Conservation (phyloP, 2,329 filamentous ascomycete genomes). For the Nannizzia gypsea region DNA sequence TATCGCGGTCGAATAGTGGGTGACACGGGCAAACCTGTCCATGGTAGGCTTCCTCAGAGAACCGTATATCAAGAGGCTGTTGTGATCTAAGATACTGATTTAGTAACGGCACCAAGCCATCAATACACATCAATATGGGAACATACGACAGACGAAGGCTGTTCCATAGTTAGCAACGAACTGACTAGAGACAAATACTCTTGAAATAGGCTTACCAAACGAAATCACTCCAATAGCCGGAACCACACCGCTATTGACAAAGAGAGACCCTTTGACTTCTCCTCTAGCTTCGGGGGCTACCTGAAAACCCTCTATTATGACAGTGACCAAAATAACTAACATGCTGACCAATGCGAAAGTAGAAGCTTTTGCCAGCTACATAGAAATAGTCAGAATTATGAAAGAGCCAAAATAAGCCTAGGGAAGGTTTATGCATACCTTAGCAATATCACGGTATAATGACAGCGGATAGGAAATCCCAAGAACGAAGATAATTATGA, state of each 20-base stretch:
- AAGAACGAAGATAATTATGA: slow-evolving; percentile 79
- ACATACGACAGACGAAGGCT: slow-evolving; percentile 56
- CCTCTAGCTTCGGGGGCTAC: slow-evolving; percentile 63
- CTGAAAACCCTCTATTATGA: slow-evolving; percentile 69
- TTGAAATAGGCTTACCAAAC: slow-evolving; percentile 54
- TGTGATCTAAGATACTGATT: slow-evolving; percentile 54
- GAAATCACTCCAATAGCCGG: slow-evolving; percentile 97
- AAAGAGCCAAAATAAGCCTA: background rate
- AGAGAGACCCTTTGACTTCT: slow-evolving; percentile 55
- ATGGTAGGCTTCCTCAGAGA: slow-evolving; percentile 88
- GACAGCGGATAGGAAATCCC: slow-evolving; percentile 83
- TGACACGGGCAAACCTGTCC: slow-evolving; percentile 85
- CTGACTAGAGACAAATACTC: background rate
- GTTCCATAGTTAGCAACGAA: slow-evolving; percentile 23
- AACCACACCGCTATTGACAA: slow-evolving; percentile 79
- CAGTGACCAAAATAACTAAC: slow-evolving; percentile 75
- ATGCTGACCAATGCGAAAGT: slow-evolving; percentile 88
- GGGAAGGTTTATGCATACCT: slow-evolving; percentile 47
- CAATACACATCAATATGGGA: background rate
- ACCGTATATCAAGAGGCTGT: slow-evolving; percentile 93
- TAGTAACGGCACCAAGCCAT: slow-evolving; percentile 12
- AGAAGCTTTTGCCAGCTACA: slow-evolving; percentile 84
- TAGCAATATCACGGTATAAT: slow-evolving; percentile 91
- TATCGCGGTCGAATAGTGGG: slow-evolving; percentile 81
- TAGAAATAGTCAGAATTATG: slow-evolving; percentile 20